Evolutionary conservation across 2,329 filamentous ascomycete species (phyloP), one percentile per base, ranked within the genome.

Genomic region (Pseudogymnoascus sp.): DNA sequence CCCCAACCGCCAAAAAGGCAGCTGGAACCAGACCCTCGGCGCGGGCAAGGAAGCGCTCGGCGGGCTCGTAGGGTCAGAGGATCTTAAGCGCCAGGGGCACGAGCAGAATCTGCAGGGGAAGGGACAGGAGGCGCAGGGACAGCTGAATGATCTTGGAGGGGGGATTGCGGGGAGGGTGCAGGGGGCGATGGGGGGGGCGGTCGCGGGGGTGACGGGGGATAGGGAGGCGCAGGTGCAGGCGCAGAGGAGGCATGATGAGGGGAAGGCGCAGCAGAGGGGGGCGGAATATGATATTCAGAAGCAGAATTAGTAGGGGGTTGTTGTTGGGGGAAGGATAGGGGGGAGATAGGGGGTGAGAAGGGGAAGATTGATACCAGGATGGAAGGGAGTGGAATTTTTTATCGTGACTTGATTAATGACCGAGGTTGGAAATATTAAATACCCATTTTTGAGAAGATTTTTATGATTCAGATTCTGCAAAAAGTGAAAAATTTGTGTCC

Each of bases 11-110:
- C 78, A 81, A 21, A 74, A 84, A 16, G 92, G 93, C 47, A 81
- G 82, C 16, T 95, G 89, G 86, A 91, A 96, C 79, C 92, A 97
- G 78, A 96, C 91, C 4, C 72, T 92, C n/a, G 93, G 92, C 61
- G 84, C 88, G 0, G 87, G 87, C 47, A 97, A 97, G 80, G 91
- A 97, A 74, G 79, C 86, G 4, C 67, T 94, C 0, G 93, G 93
- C 64, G 86, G 87, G 16, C 70, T 93, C 4, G 68, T 93, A 25
- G 93, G 92, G 65, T 86, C 84, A 67, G 88, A 94, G 77, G 83
- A 79, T 35, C 76, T 97, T 62, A 93, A 92, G 79, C 80, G 84
- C 59, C 73, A 86, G 23, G 93, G 93, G 4, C 84, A 84, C 33
- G 76, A 88, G 70, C 92, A 97, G 79, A 95, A 96, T 72, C 79